Evolutionary conservation across 2,329 filamentous ascomycete species (phyloP).

Genomic region (Calycina herbarum): DNA sequence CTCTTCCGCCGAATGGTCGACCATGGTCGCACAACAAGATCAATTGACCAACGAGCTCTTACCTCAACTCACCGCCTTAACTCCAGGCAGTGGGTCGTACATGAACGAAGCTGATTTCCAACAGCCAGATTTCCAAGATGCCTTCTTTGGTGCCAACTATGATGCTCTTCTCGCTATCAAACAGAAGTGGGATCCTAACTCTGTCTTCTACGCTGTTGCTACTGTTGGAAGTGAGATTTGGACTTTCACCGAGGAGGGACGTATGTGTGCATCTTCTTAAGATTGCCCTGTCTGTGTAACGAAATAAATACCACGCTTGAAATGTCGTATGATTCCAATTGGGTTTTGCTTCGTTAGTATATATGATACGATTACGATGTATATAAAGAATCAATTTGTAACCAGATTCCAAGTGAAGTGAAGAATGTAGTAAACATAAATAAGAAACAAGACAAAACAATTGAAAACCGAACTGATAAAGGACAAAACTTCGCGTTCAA

Average conservation of each 20-base stretch:
- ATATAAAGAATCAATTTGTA: background rate
- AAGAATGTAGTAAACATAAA: background rate
- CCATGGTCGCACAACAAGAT: slow-evolving; percentile 35
- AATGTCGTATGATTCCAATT: background rate
- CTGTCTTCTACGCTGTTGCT: slow-evolving; percentile 49
- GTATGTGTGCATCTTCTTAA: slow-evolving; percentile 41
- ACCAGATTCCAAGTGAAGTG: background rate
- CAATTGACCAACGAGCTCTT: slow-evolving; percentile 38
- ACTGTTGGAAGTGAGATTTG: slow-evolving; percentile 55
- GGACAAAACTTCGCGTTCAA: background rate
- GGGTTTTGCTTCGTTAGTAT: background rate
- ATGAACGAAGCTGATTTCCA: slow-evolving; percentile 53
- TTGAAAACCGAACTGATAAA: background rate
- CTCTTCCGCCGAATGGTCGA: slow-evolving; percentile 33
- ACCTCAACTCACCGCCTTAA: slow-evolving; percentile 40
- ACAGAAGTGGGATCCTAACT: slow-evolving; percentile 48
- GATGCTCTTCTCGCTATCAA: slow-evolving; percentile 46
- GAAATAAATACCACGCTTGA: background rate
- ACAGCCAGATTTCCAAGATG: slow-evolving; percentile 44
- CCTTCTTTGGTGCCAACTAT: slow-evolving; percentile 51
- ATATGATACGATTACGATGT: background rate
- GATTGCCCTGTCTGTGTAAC: background rate
- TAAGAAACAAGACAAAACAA: background rate
- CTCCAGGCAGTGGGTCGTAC: slow-evolving; percentile 47
- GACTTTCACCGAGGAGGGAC: slow-evolving; percentile 43